Evolutionary conservation across 306 rosid genomes (phyloP).

Genomic region (Delonix regia): DNA sequence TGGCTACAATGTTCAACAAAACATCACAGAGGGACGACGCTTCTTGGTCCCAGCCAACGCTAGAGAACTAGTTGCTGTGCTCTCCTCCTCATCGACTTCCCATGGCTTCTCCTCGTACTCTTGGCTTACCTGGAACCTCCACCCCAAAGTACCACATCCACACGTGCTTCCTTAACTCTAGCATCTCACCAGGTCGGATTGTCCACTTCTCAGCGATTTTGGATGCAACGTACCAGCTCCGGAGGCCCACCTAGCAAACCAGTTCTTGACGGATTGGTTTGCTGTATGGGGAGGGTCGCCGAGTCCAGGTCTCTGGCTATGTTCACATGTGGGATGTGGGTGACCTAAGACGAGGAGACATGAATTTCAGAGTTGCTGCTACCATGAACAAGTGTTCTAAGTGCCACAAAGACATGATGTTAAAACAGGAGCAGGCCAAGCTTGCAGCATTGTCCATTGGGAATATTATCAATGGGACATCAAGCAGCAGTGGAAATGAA

Average conservation of each 20-base stretch:
- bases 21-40: conserved; percentile 76
- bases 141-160: conserved; percentile 28
- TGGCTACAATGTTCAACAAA: conserved; percentile 90
- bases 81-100: conserved; percentile 35
- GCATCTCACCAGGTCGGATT: conserved; percentile 49
- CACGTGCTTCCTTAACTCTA: conserved; percentile 42
- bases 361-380: conserved; percentile 90
- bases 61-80: conserved; percentile 80
- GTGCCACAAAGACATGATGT: no score
- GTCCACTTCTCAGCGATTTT: conserved; percentile 80
- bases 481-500: no score
- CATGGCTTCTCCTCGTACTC: conserved; percentile 36
- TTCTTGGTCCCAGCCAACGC: conserved; percentile 92
- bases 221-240: conserved; percentile 91
- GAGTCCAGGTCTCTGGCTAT: conserved; percentile 60
- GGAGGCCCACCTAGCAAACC: conserved; percentile 71
- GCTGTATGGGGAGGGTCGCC: conserved; percentile 36
- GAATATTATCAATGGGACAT: no score
- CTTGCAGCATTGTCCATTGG: no score
- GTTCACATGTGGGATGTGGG: conserved; percentile 91
- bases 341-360: conserved; percentile 85
- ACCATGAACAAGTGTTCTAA: no score
- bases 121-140: conserved; percentile 53
- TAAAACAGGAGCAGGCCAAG: no score
- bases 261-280: conserved; percentile 79